Conservation (phyloP, 202 grass and related monocot species). For the Eragrostis tef region DNA sequence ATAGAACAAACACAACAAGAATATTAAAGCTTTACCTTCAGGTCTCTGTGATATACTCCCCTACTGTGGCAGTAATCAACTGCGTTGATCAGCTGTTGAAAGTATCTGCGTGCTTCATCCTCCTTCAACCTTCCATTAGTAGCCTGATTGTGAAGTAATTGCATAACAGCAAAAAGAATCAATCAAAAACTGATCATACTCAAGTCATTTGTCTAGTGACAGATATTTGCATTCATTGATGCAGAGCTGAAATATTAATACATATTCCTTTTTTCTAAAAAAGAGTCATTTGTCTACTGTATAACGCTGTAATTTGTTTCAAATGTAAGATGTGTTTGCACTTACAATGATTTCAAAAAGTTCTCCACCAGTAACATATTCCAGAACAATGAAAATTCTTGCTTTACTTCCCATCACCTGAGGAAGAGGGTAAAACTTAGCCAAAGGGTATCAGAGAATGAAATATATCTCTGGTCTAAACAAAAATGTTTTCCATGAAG, state of each 20-base stretch:
- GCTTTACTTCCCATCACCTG: conserved; percentile 98
- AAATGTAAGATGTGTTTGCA: conserved; percentile 38
- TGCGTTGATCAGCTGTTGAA: no score
- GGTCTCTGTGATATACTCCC: conserved; percentile 95
- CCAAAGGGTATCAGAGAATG: conserved; percentile 26
- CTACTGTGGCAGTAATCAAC: conserved; percentile 98
- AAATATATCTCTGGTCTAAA: neutral
- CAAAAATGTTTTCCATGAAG: neutral
- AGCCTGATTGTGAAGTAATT: conserved; percentile 45
- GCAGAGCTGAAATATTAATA: no score
- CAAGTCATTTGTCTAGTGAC: no score
- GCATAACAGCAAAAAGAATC: conserved; percentile 13
- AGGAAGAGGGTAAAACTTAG: conserved; percentile 36
- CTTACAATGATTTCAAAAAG: conserved; percentile 97
- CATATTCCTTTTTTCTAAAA: no score
- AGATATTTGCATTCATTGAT: no score
- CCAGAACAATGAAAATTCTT: conserved; percentile 93
- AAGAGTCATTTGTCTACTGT: no score
- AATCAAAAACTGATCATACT: no score
- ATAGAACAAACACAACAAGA: conserved; percentile 35
- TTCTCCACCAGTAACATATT: conserved; percentile 94
- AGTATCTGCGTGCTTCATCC: no score
- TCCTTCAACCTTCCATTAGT: conserved; percentile 71
- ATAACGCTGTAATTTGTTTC: conserved; percentile 11
- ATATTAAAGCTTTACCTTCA: no score